These are phyloP conservation scores for Trichoderma polysporum DNA, from an alignment of 2,329 filamentous ascomycete species.

Conservation along the genomic window DNA sequence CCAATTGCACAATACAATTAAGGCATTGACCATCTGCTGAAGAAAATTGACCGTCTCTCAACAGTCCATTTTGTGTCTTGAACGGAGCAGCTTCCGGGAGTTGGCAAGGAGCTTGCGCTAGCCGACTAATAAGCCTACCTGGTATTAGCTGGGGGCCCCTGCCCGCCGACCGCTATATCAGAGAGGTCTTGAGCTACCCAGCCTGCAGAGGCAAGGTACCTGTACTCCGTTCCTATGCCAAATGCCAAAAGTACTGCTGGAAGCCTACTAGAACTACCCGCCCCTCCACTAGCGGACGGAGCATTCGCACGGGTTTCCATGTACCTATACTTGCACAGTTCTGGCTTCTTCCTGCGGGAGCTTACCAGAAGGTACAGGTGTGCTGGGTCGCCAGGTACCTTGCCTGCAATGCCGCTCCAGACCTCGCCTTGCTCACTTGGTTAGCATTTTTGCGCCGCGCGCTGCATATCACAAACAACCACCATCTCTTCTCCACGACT, in stretches of 20 bases:
- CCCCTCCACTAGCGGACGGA: neutral
- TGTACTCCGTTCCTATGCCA: neutral
- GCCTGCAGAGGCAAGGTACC: neutral
- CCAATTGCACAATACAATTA: neutral
- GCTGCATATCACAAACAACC: slow-evolving; percentile 21
- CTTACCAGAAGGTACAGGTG: neutral
- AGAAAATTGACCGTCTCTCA: neutral
- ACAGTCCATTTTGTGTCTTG: neutral
- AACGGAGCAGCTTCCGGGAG: slow-evolving; percentile 13
- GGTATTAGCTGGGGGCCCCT: neutral
- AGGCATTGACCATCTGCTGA: neutral
- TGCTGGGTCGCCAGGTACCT: neutral
- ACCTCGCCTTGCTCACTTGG: neutral
- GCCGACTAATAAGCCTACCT: slow-evolving; percentile 2
- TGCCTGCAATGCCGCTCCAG: slow-evolving; percentile 6
- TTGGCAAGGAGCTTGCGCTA: slow-evolving; percentile 10
- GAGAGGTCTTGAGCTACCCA: neutral
- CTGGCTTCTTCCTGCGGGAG: neutral
- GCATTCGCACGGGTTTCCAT: neutral
- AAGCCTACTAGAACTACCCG: neutral
- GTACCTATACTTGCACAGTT: neutral
- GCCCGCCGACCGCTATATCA: neutral
- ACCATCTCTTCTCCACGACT: slow-evolving; percentile 12
- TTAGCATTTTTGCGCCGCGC: slow-evolving; percentile 16
- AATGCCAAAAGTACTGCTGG: neutral